Base-by-base conservation (phyloP, 257 asterid species). In the Lycium barbarum region DNA sequence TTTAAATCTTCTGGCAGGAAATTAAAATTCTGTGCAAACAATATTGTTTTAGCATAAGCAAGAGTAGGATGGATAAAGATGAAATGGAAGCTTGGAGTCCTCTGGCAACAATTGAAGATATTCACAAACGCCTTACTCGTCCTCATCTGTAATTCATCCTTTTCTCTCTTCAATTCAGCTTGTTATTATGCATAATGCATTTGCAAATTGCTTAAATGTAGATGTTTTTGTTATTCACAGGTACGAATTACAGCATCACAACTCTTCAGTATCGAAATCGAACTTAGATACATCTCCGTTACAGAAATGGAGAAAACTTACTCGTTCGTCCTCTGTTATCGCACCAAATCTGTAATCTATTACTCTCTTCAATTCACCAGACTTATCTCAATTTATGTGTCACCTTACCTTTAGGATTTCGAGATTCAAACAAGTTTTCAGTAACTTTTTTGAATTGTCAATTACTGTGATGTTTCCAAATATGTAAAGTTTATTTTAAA, bases 91-190 rank as follows among this genome's bases (percentile, higher is more conserved):
- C 82, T 73, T 83, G 68, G 62, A 86, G 85, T 86, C 84, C 86
- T 20, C 54, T 78, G 35, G 86, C 85, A 35, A 87, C 88, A 18
- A 81, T 76, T 0, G 87, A 87, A 65, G 85, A 85, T 35, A 89
- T 89, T 43, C 86, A 83, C 79, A 89, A 85, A 80, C 88, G 88
- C 86, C 88, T 87, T 57, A 18, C 51, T 80, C 90, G 90, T 36
- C 90, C 90, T 36, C 76, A 68, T 36, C 49, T 68, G 76, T 68
- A 36, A 68, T 36, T 36, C 35, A 1, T 15, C 51, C 12, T 5
- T 40, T 40, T 40, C 38, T 36, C 51, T 68, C 51, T 36, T 68
- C 76, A 68, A 68, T 54, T 68, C 13, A 68, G 51, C 76, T 36
- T 7, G 5, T 36, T 18, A 7, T 18, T 47, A 26, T 26, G 33